Conservation (phyloP, 306 rosid genomes). For the Lathyrus aphaca region DNA sequence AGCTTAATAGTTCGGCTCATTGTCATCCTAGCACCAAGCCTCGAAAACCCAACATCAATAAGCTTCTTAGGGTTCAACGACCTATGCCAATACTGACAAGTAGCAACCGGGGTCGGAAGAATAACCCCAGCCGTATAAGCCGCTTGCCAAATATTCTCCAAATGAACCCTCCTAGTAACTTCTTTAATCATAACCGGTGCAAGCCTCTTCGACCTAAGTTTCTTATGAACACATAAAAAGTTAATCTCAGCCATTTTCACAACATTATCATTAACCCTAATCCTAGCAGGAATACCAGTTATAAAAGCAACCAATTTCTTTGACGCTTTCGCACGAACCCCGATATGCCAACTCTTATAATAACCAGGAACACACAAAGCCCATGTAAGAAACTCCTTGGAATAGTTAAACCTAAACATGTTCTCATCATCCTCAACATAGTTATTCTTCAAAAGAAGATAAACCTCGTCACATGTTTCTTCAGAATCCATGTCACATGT, state of each 20-base stretch:
- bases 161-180: slow-evolving; percentile 82
- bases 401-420: slow-evolving; percentile 72
- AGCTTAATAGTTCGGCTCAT: slow-evolving; percentile 85
- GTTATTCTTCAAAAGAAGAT: slow-evolving; percentile 50
- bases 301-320: slow-evolving; percentile 55
- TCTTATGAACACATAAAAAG: slow-evolving; percentile 84
- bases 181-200: slow-evolving; percentile 93
- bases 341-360: slow-evolving; percentile 75
- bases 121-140: slow-evolving; percentile 93
- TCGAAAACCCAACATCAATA: slow-evolving; percentile 84
- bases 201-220: slow-evolving; percentile 77
- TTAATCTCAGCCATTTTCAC: slow-evolving; percentile 89
- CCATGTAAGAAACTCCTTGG: slow-evolving; percentile 79
- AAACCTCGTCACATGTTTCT: slow-evolving; percentile 43
- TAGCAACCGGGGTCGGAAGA: slow-evolving; percentile 62
- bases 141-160: slow-evolving; percentile 86
- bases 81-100: slow-evolving; percentile 80
- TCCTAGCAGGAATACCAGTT: slow-evolving; percentile 86
- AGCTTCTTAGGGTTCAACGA: slow-evolving; percentile 89
- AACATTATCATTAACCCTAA: slow-evolving; percentile 54
- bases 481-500: slow-evolving; percentile 41
- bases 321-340: slow-evolving; percentile 67
- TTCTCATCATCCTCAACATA: slow-evolving; percentile 68
- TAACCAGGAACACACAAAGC: slow-evolving; percentile 73
- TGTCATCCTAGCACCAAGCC: slow-evolving; percentile 91